Base-by-base conservation (phyloP, 2,329 filamentous ascomycete species). In the Sarocladium oryzae region DNA sequence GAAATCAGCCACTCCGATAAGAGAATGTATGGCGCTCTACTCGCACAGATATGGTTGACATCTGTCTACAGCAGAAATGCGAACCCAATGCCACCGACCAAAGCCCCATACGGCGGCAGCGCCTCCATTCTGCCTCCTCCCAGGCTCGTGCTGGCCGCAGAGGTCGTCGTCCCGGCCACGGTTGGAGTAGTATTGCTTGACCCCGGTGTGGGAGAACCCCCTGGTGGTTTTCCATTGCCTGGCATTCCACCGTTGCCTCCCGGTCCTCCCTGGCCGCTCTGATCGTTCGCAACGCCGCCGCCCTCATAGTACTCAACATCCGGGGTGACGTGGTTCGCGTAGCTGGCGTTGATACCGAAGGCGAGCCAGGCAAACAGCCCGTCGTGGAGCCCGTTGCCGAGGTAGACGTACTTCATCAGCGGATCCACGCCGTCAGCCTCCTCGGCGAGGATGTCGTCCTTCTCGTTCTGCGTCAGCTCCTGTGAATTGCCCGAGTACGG, bases 281-380 rank as follows among this genome's bases (percentile, higher is more conserved):
- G 4, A 8, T 71, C 24, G 49, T 67, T 67, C 38, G 55, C 56
- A 21, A 67, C 63, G 38, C 66, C 66, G 7, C 66, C 67, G 5
- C 55, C 50, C 36, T 61, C 59, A 30, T 66, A 68, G 46, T 60
- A 58, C 45, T 60, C 65, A 2, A 59, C 61, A 6, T 67, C 64
- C 15, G 64, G 60, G 6, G 55, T 62, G 24, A 68, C 55, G 4
- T 78, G 63, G 51, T 16, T 28, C 23, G 51, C 5, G 55, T 52
- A 13, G 51, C 37, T 35, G 58, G 54, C 24, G 62, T 60, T 56
- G 40, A 81, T 70, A 7, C 73, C 78, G 37, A 81, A 66, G 2
- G 72, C 68, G 51, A 82, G 73, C 78, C 77, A 82, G 2, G 69
- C 76, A 49, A 81, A 70, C 32, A 82, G 57, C 18, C 79, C 79